Evolutionary conservation across 1,284 basidiomycete species (phyloP).

Genomic region (Anthracocystis walkeri): DNA sequence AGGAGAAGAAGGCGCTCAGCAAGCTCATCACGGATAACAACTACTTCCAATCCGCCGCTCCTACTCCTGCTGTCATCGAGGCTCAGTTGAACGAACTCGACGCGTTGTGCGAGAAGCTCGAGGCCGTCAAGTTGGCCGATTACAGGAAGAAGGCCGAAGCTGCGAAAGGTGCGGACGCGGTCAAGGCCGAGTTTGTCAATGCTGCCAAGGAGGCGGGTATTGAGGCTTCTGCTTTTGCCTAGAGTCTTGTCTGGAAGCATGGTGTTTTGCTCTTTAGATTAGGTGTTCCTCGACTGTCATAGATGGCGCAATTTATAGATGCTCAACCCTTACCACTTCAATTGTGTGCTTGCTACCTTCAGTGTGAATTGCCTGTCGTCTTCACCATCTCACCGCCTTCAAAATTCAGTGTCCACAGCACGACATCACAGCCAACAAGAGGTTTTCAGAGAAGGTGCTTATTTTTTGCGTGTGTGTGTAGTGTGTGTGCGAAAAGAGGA

Average conservation of each 20-base stretch:
- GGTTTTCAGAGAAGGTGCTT: slow-evolving; percentile 39
- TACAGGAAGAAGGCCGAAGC: slow-evolving; percentile 72
- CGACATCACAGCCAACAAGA: not conserved
- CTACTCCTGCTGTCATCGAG: slow-evolving; percentile 73
- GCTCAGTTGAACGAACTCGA: slow-evolving; percentile 74
- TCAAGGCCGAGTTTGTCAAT: slow-evolving; percentile 72
- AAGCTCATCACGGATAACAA: slow-evolving; percentile 73
- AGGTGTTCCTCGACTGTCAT: not conserved
- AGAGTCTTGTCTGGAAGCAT: not conserved
- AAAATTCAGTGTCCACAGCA: not conserved
- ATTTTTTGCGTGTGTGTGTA: slow-evolving; percentile 30
- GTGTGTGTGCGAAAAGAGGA: slow-evolving; percentile 21
- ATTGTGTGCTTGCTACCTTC: not conserved
- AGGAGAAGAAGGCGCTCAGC: slow-evolving; percentile 68
- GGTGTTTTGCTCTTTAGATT: not conserved
- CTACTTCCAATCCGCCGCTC: slow-evolving; percentile 73
- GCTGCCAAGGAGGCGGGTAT: slow-evolving; percentile 71
- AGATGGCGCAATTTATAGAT: slow-evolving; percentile 16
- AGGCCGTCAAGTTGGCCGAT: slow-evolving; percentile 72
- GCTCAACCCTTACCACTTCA: not conserved
- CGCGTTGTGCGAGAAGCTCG: slow-evolving; percentile 71
- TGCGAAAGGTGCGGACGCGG: slow-evolving; percentile 58
- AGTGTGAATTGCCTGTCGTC: not conserved
- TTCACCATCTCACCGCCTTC: not conserved
- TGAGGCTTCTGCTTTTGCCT: slow-evolving; percentile 61